Base-by-base conservation (phyloP, 257 asterid genomes). In the Solanum chaucha region DNA sequence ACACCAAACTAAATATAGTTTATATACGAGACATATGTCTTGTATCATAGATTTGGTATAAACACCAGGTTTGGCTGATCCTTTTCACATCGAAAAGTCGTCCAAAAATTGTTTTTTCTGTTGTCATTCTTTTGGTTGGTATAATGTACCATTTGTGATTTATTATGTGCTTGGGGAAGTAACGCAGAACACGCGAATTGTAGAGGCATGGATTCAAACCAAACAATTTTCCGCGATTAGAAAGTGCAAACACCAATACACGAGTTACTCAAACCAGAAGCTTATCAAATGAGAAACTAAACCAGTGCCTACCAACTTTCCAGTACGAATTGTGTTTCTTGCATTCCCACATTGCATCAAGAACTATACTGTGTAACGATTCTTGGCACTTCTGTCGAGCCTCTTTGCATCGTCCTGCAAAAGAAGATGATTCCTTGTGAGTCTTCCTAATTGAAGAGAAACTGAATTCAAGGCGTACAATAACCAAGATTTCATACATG, bases 331-430 rank as follows among this genome's bases (percentile, higher is more conserved):
- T 41, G 64, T 15, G 65, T 46, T 15, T 80, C 28, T 46, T 17
- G 17, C 26, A 80, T 1, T 48, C 85, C 10, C 28, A 28, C 41
- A 28, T 28, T 80, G 68, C n/a, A 80, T 51, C 85, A 48, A 80
- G 41, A 72, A 61, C 92, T 92, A 95, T 85, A 86, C 93, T 8
- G 91, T 88, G 85, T 93, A 96, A 7, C 82, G 87, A 84, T 93
- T 93, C 94, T 92, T 94, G 87, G 98, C 98, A 32, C 0, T 34
- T 87, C 91, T 91, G 75, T 91, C 98, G 10, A 73, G 91, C 89
- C 28, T 92, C 93, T 77, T 90, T 38, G 98, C 95, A 64, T 96
- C 98, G 0, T 91, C 98, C 98, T 96, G 92, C 89, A 88, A 87
- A 88, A 34, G 82, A 87, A 71, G 61, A 46, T 51, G 61, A 17